phyloP scores from a whole-genome alignment of 1,139 yeast species.

The Yamadazyma trypodendri region DNA sequence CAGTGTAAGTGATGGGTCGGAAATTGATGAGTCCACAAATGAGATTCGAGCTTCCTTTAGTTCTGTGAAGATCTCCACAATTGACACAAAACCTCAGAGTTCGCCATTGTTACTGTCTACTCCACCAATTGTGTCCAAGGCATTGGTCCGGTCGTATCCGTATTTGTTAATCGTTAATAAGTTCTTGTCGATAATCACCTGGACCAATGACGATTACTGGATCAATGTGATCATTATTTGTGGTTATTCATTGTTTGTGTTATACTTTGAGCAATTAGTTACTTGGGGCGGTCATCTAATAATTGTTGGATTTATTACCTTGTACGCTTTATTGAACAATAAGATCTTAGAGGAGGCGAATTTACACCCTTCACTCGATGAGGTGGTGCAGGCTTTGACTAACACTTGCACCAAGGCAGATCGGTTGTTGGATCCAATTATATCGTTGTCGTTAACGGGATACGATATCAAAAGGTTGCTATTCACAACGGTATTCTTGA shows the following conservation, averaged over 20 bases:
- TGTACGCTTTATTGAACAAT: constrained; percentile 62
- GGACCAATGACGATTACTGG: constrained; percentile 91
- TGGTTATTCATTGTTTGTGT: constrained; percentile 55
- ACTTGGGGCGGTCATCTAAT: constrained; percentile 80
- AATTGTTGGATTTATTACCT: constrained; percentile 63
- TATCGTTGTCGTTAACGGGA: constrained; percentile 65
- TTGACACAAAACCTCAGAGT: constrained; percentile 37
- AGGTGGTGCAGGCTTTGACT: constrained; percentile 78
- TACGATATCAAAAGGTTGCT: constrained; percentile 77
- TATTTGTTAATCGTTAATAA: constrained; percentile 72
- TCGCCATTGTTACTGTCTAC: constrained; percentile 77
- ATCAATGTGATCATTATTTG: constrained; percentile 63
- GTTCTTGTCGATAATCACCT: constrained; percentile 69
- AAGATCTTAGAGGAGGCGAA: constrained; percentile 52
- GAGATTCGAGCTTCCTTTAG: constrained; percentile 13
- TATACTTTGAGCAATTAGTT: constrained; percentile 72
- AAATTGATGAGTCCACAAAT: background rate
- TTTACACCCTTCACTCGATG: constrained; percentile 80
- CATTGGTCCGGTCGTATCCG: constrained; percentile 80
- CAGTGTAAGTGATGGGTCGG: background rate
- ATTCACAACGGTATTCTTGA: constrained; percentile 79
- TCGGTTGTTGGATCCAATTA: constrained; percentile 72
- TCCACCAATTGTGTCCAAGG: constrained; percentile 87
- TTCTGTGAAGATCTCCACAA: constrained; percentile 5
- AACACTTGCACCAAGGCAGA: constrained; percentile 76